phyloP scores from a whole-genome alignment of 495 filamentous ascomycete species.

The Sporormia fimetaria region DNA sequence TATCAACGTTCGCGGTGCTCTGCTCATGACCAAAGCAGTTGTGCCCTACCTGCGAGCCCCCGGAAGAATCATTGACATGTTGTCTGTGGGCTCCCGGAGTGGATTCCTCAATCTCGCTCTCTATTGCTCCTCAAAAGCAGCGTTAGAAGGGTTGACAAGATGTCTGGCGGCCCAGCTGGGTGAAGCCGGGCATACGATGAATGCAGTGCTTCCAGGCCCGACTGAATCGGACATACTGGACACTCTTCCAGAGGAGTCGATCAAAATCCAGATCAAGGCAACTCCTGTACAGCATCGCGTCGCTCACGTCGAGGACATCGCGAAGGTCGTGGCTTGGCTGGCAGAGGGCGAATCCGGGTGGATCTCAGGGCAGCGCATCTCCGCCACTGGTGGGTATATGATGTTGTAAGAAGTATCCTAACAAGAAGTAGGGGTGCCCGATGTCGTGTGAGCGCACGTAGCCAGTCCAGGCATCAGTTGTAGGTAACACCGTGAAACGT shows the following conservation, averaged over 20 bases:
- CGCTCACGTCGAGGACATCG: constrained; percentile 30
- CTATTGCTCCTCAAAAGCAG: constrained; percentile 40
- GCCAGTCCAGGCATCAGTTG: too few species aligned
- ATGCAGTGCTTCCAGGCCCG: constrained; percentile 36
- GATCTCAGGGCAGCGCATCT: constrained; percentile 32
- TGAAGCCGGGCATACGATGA: constrained; percentile 35
- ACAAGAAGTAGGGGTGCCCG: not conserved
- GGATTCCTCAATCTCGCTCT: constrained; percentile 32
- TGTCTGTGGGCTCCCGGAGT: constrained; percentile 37
- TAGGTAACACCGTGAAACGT: too few species aligned
- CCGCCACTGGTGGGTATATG: constrained; percentile 28
- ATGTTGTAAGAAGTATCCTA: constrained; percentile 15
- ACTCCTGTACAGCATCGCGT: constrained; percentile 34
- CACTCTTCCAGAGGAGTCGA: constrained; percentile 28
- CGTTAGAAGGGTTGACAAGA: constrained; percentile 38
- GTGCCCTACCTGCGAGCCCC: constrained; percentile 38
- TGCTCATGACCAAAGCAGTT: constrained; percentile 37
- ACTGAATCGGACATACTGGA: constrained; percentile 35
- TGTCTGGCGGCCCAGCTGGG: constrained; percentile 38
- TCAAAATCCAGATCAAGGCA: constrained; percentile 31
- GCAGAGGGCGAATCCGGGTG: constrained; percentile 26
- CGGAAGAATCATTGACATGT: constrained; percentile 47
- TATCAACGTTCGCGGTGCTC: constrained; percentile 35
- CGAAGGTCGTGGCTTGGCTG: constrained; percentile 31
- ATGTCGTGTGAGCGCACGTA: too few species aligned